phyloP scores from a whole-genome alignment of 2,329 filamentous ascomycete species.

The Rhynchosporium graminicola region DNA sequence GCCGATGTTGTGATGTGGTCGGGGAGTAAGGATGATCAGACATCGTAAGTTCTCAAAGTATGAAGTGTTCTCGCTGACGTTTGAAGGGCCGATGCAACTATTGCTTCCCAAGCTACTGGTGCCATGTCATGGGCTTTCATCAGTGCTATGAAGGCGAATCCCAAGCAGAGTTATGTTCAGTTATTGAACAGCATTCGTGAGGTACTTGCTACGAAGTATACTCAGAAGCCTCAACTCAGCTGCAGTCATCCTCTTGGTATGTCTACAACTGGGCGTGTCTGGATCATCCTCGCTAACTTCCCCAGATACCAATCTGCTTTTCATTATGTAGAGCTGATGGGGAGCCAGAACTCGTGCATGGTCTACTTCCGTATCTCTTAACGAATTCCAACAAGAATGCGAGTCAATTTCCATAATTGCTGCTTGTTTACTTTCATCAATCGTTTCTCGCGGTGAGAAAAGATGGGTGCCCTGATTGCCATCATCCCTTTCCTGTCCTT shows the following conservation, averaged over 20 bases:
- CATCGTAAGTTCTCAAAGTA: slow-evolving; percentile 64
- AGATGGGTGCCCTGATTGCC: too few relatives aligned
- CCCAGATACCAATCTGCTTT: slow-evolving; percentile 8
- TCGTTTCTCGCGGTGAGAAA: too few relatives aligned
- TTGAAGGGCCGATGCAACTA: slow-evolving; percentile 76
- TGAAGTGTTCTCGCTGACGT: neutral
- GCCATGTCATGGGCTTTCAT: slow-evolving; percentile 99
- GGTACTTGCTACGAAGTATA: slow-evolving; percentile 79
- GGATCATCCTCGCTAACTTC: neutral
- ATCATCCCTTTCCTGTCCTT: too few relatives aligned
- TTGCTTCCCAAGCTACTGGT: slow-evolving; percentile 79
- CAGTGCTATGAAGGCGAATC: slow-evolving; percentile 81
- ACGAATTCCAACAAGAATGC: too few relatives aligned
- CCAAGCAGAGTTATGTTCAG: slow-evolving; percentile 91
- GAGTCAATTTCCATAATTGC: too few relatives aligned
- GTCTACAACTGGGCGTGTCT: neutral
- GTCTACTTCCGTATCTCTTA: too few relatives aligned
- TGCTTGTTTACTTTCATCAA: too few relatives aligned
- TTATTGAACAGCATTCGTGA: slow-evolving; percentile 92
- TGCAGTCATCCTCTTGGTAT: slow-evolving; percentile 91
- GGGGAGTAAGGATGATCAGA: slow-evolving; percentile 93
- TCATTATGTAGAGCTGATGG: slow-evolving; percentile 1
- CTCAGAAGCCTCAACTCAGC: slow-evolving; percentile 91
- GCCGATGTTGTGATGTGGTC: slow-evolving; percentile 98
- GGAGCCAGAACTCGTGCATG: neutral